Evolutionary conservation across 768 basidiomycete genomes (phyloP).

Genomic region (Mycena galericulata): DNA sequence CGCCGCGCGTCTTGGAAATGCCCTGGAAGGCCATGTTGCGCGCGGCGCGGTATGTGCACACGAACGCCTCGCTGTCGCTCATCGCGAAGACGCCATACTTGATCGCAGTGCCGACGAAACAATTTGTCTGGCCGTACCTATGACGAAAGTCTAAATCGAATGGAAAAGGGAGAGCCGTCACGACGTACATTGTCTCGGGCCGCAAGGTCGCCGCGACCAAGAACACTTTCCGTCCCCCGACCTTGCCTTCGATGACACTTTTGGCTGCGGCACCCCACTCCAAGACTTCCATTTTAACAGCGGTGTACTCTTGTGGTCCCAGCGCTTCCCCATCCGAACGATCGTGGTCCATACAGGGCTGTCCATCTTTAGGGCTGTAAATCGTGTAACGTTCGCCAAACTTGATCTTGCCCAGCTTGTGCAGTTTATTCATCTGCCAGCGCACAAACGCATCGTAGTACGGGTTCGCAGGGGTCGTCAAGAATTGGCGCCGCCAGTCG

Average conservation of each 20-base stretch:
- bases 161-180: not conserved
- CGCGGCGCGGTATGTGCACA: slow-evolving; percentile 90
- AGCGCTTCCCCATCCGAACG: slow-evolving; percentile 94
- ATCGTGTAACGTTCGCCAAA: slow-evolving; percentile 99
- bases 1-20: slow-evolving; percentile 76
- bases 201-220: slow-evolving; percentile 96
- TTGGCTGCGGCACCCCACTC: slow-evolving; percentile 84
- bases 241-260: slow-evolving; percentile 70
- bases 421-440: slow-evolving; percentile 97
- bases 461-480: slow-evolving; percentile 96
- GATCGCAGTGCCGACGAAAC: slow-evolving; percentile 91
- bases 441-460: slow-evolving; percentile 98
- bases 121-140: slow-evolving; percentile 98
- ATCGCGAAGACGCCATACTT: slow-evolving; percentile 95
- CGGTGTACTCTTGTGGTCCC: slow-evolving; percentile 96
- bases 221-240: slow-evolving; percentile 85
- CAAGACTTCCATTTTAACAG: slow-evolving; percentile 92
- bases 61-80: slow-evolving; percentile 87
- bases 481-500: slow-evolving; percentile 95
- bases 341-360: slow-evolving; percentile 99
- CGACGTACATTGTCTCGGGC: slow-evolving; percentile 92
- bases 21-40: slow-evolving; percentile 99
- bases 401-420: slow-evolving; percentile 91
- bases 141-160: not conserved
- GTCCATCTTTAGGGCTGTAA: slow-evolving; percentile 98